These are phyloP conservation scores for Alternaria sp. DNA, from an alignment of 2,329 filamentous ascomycete species.

Conservation along the genomic window DNA sequence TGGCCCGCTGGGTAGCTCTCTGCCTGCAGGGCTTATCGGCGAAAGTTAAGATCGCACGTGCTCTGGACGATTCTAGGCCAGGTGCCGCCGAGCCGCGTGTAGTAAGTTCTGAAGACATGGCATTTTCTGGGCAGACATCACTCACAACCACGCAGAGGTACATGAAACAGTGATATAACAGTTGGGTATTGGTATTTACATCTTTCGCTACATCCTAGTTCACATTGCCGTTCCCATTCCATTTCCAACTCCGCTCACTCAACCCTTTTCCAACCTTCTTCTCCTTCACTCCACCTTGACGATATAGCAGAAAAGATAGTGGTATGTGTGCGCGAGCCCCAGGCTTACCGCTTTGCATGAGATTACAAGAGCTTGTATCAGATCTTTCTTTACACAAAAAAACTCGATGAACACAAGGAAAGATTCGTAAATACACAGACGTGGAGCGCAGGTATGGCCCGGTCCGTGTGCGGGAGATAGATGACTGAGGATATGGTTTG, in stretches of 20 bases:
- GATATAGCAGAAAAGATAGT: slow-evolving; percentile 8
- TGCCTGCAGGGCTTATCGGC: neutral
- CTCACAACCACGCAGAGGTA: neutral
- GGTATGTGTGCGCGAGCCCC: slow-evolving; percentile 8
- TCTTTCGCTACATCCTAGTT: neutral
- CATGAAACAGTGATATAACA: neutral
- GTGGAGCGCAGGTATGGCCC: neutral
- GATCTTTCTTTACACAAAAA: slow-evolving; percentile 8
- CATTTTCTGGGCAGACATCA: neutral
- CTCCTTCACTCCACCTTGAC: neutral
- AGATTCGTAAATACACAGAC: slow-evolving; percentile 5
- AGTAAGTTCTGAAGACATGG: neutral
- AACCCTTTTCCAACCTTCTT: neutral
- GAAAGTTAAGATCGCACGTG: neutral
- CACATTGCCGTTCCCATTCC: neutral
- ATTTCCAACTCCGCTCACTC: neutral
- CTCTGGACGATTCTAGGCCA: neutral
- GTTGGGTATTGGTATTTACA: neutral
- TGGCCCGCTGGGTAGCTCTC: neutral
- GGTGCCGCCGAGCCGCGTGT: neutral
- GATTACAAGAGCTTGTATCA: slow-evolving; percentile 18
- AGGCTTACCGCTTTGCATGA: slow-evolving; percentile 10
- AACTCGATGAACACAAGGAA: slow-evolving; percentile 7
- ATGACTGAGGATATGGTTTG: neutral
- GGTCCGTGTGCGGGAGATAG: neutral